Conservation (phyloP, 2,329 filamentous ascomycete genomes). For the Byssothecium circinans region DNA sequence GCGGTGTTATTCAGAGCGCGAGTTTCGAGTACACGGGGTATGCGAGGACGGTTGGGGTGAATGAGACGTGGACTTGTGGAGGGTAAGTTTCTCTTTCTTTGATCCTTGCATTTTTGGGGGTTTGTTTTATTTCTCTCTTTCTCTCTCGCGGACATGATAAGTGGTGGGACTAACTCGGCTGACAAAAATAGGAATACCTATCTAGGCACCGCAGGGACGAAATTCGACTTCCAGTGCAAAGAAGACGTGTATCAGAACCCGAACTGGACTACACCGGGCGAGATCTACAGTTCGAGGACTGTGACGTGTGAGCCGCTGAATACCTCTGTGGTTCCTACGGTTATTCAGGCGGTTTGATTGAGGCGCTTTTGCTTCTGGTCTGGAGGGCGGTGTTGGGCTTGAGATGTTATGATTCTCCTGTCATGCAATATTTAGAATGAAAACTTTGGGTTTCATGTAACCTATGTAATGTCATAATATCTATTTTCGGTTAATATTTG, state of each 20-base stretch:
- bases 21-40: slow-evolving; percentile 8
- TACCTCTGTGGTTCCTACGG: background rate
- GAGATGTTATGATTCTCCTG: too few relatives aligned
- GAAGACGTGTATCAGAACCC: background rate
- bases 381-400: too few relatives aligned
- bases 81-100: slow-evolving; percentile 3
- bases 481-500: too few relatives aligned
- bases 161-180: background rate
- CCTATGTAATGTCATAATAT: too few relatives aligned
- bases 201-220: background rate
- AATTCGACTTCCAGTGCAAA: background rate
- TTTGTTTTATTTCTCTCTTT: too few relatives aligned
- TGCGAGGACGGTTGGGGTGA: slow-evolving; percentile 5
- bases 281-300: background rate
- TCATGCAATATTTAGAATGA: too few relatives aligned
- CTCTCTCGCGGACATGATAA: too few relatives aligned
- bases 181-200: background rate
- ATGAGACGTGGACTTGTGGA: slow-evolving; percentile 12
- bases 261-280: background rate
- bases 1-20: background rate
- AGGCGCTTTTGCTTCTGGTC: too few relatives aligned
- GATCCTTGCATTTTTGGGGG: background rate
- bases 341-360: background rate
- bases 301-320: background rate
- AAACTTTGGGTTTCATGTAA: too few relatives aligned